These are phyloP conservation scores for Beauveria sp. DNA, from an alignment of 2,329 filamentous ascomycete species.

Conservation along the genomic window DNA sequence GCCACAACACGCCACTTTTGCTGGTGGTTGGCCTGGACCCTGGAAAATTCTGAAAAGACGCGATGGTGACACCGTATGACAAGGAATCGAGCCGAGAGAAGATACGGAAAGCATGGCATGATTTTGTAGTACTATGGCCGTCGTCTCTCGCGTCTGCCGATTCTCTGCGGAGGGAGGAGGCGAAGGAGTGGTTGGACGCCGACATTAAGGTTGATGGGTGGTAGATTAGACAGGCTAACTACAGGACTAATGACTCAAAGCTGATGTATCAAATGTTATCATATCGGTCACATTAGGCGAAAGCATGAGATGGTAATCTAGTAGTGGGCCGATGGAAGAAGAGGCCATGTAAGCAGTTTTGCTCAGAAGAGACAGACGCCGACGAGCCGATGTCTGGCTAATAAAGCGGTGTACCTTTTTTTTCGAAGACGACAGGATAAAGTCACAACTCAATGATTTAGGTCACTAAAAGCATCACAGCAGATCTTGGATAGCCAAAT, in stretches of 20 bases:
- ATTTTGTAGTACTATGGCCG: neutral
- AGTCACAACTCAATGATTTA: too few relatives aligned
- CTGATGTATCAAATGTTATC: too few relatives aligned
- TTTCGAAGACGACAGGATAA: neutral
- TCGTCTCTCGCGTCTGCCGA: neutral
- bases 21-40: neutral
- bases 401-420: neutral
- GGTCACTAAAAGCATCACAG: too few relatives aligned
- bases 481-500: too few relatives aligned
- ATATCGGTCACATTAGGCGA: too few relatives aligned
- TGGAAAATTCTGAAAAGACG: neutral
- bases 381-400: neutral
- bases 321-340: slow-evolving; percentile 1
- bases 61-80: neutral
- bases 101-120: neutral
- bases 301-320: too few relatives aligned
- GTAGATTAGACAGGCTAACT: too few relatives aligned
- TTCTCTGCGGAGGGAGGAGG: neutral
- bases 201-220: too few relatives aligned
- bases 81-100: neutral
- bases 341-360: slow-evolving; percentile 4
- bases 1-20: slow-evolving; percentile 3
- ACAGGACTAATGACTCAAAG: too few relatives aligned
- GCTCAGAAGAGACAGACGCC: neutral
- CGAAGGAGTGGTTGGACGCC: too few relatives aligned